Conservation (phyloP, 129 eudicot species). For the Ambrosia artemisiifolia region DNA sequence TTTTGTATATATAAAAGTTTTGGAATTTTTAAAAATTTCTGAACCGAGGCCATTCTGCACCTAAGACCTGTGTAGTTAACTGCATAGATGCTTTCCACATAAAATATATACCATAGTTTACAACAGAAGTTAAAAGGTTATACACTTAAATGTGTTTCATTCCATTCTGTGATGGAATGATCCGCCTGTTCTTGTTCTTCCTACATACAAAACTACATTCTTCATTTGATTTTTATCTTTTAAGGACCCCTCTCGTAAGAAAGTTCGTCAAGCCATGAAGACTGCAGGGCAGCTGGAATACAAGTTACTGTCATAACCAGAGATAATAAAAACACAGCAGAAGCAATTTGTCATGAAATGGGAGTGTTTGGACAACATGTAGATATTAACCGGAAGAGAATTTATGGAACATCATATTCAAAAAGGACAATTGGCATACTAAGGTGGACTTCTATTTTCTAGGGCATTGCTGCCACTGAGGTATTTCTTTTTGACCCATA, state of each 20-base stretch:
- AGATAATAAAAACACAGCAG: conserved; percentile 88
- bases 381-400: conserved; percentile 80
- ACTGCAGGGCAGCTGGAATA: conserved; percentile 89
- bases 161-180: too few species aligned
- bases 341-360: conserved; percentile 87
- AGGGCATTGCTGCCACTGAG: conserved; percentile 92
- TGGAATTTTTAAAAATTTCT: too few species aligned
- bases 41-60: too few species aligned
- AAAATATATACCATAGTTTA: too few species aligned
- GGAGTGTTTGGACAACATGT: conserved; percentile 61
- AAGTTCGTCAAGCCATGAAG: conserved; percentile 88
- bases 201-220: too few species aligned
- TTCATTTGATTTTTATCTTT: not conserved
- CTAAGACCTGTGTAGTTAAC: too few species aligned
- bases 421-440: conserved; percentile 46
- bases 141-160: too few species aligned
- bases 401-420: conserved; percentile 58
- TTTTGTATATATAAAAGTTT: too few species aligned
- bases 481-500: conserved; percentile 20
- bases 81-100: too few species aligned
- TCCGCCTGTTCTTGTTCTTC: too few species aligned
- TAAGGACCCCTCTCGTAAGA: conserved; percentile 90
- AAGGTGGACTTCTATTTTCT: conserved; percentile 79
- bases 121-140: too few species aligned
- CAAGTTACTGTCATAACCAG: conserved; percentile 94